A percentile compares a stretch with the other conserved stretches of the same genome.
Evolutionary conservation across 2,329 filamentous ascomycete species (phyloP).

Genomic region (Colletotrichum truncatum): DNA sequence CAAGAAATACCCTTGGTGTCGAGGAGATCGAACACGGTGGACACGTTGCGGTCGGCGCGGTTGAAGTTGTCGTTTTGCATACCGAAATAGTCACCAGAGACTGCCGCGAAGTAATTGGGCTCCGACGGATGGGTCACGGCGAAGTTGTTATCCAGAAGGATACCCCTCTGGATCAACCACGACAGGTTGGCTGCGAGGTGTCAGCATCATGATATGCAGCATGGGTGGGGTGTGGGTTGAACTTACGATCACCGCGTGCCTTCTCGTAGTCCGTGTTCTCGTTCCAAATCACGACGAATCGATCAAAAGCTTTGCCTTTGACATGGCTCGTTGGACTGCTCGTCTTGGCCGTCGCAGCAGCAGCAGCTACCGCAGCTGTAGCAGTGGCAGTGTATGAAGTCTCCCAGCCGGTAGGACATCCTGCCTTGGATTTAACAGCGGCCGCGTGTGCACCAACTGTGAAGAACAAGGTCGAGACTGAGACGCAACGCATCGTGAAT

Average conservation of each 20-base stretch:
- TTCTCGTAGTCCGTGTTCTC: conserved; percentile 79
- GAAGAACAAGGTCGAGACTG: conserved; percentile 34
- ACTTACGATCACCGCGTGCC: conserved; percentile 63
- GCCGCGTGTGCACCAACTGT: conserved; percentile 38
- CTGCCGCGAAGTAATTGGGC: conserved; percentile 73
- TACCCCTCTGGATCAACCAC: conserved; percentile 40
- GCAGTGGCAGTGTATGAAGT: conserved; percentile 61
- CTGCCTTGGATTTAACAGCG: conserved; percentile 12
- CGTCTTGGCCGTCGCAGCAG: conserved; percentile 68
- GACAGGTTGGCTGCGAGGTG: conserved; percentile 34
- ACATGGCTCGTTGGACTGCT: conserved; percentile 70
- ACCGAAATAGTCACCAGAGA: conserved; percentile 72
- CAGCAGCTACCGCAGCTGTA: conserved; percentile 59
- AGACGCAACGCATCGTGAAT: conserved; percentile 2
- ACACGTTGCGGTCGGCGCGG: conserved; percentile 66
- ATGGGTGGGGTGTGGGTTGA: too few species aligned
- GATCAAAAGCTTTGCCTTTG: conserved; percentile 76
- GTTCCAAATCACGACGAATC: conserved; percentile 78
- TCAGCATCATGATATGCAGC: not conserved
- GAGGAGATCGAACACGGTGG: conserved; percentile 74
- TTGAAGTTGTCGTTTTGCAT: conserved; percentile 70
- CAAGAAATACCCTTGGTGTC: conserved; percentile 72
- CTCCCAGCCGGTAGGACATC: conserved; percentile 40
- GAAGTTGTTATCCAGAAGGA: conserved; percentile 46
- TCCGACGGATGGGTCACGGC: conserved; percentile 72